These are phyloP conservation scores for Chlamydomonas sphaeroides DNA, from an alignment of 139 green algal genomes.

Conservation along the genomic window DNA sequence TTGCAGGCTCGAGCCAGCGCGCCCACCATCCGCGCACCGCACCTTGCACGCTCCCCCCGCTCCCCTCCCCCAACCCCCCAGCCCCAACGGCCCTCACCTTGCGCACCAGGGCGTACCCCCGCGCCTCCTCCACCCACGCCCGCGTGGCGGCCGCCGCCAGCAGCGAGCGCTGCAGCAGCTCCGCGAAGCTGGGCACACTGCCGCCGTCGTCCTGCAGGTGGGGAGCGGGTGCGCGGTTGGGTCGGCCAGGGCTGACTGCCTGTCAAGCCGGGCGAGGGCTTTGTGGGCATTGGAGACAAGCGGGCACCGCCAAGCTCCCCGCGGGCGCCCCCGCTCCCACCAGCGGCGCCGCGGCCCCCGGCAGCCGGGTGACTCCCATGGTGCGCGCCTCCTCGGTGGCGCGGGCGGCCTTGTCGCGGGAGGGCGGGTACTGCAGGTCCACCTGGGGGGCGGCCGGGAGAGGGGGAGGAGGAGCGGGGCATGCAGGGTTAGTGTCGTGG, in stretches of 20 bases:
- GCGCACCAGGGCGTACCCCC: slow-evolving; percentile 79
- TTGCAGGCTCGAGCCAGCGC: too few relatives aligned
- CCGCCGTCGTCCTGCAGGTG: background rate
- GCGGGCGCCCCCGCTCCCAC: too few relatives aligned
- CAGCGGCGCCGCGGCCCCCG: background rate
- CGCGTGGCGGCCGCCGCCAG: slow-evolving; percentile 63
- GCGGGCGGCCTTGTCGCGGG: slow-evolving; percentile 14
- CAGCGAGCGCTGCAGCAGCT: slow-evolving; percentile 73
- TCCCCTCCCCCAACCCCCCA: background rate
- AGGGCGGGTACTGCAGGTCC: slow-evolving; percentile 75
- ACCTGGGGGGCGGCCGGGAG: slow-evolving; percentile 45
- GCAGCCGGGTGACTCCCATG: slow-evolving; percentile 15
- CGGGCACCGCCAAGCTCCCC: too few relatives aligned
- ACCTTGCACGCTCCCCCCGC: too few relatives aligned
- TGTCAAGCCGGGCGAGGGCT: background rate
- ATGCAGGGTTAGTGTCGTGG: background rate
- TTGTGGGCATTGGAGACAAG: too few relatives aligned
- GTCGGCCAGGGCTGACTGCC: too few relatives aligned
- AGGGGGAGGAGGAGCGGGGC: background rate
- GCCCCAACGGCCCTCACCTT: slow-evolving; percentile 39
- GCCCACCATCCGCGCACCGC: too few relatives aligned
- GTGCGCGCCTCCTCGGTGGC: slow-evolving; percentile 7
- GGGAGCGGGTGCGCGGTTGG: background rate
- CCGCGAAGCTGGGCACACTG: slow-evolving; percentile 60
- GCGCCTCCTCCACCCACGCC: slow-evolving; percentile 86